Conservation (phyloP, 2,329 filamentous ascomycete species). For the Colletotrichum salicis region DNA sequence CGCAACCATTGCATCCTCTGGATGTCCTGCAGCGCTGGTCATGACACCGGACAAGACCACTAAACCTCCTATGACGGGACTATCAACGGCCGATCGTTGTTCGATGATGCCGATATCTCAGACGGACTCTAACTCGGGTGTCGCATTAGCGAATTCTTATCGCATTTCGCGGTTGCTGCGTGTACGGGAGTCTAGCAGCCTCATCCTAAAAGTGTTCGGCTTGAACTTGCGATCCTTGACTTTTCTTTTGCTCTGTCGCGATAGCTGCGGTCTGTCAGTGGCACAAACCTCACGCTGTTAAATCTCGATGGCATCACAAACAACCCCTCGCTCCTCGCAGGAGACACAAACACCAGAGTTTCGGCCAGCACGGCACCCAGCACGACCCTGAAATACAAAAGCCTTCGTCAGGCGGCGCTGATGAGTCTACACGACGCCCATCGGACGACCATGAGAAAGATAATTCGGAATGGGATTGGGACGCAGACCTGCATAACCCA, state of each 20-base stretch:
- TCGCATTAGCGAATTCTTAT: not conserved
- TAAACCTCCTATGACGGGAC: not conserved
- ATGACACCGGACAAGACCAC: not conserved
- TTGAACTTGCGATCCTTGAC: not conserved
- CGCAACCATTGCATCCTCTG: too few relatives aligned
- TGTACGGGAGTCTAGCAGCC: not conserved
- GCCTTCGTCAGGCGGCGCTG: too few relatives aligned
- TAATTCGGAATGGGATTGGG: constrained; percentile 43
- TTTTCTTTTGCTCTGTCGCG: too few relatives aligned
- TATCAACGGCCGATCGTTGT: not conserved
- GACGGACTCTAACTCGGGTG: too few relatives aligned
- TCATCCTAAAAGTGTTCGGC: not conserved
- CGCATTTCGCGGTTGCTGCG: not conserved
- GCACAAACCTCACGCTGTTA: too few relatives aligned
- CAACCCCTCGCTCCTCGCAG: not conserved
- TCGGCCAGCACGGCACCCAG: too few relatives aligned
- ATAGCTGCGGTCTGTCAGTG: too few relatives aligned
- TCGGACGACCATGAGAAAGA: not conserved
- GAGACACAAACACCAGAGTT: not conserved
- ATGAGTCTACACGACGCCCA: too few relatives aligned
- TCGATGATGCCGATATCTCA: not conserved
- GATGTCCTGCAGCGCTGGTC: not conserved
- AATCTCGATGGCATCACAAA: not conserved
- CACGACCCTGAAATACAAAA: not conserved
- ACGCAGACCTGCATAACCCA: constrained; percentile 56